Evolutionary conservation across 2,329 filamentous ascomycete species (phyloP), one percentile per base, ranked within the genome.

Genomic region (Xylariaceae sp.): DNA sequence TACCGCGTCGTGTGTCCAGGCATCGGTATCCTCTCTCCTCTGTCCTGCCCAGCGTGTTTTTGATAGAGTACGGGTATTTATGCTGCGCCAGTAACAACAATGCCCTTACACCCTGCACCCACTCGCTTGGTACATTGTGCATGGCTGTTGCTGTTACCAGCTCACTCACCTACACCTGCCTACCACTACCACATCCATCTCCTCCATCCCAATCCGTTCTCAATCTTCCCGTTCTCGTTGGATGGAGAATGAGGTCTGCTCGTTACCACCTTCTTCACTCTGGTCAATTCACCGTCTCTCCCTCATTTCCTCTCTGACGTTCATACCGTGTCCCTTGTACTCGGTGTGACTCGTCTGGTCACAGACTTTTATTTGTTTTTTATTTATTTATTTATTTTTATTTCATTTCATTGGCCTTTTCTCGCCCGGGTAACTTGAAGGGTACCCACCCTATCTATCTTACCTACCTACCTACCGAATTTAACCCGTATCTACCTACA

Each of bases 1-100:
- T 60, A 59, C 53, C 44, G 51, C 23, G 39, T 55, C 56, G 47
- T 53, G 57, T 58, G 60, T 62, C 54, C 10, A 56, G 44, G 52
- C 60, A 62, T 59, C 23, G 23, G 23, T 30, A 30, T 30, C 17
- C 17, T 18, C 17, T 18, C 23, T 30, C 23, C 23, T 30, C 23
- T 30, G 23, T 5, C 23, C 50, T 53, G 18, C 42, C 35, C 51
- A 30, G 18, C 23, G 7, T 49, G 6, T 49, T 30, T 49, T 47
- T 18, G 2, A 15, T 47, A 10, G 17, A 23, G 17, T 50, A 50
- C 30, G 23, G 23, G 23, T 50, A 42, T 53, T 47, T 23, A 18
- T 51, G 23, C 42, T 34, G 47, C 51, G 53, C 35, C 52, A 45
- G 53, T 57, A 42, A n/a, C 51, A 47, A 50, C 39, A 10, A 42